Evolutionary conservation across 2,329 filamentous ascomycete species (phyloP).

Genomic region (Domatiomyces globalis): DNA sequence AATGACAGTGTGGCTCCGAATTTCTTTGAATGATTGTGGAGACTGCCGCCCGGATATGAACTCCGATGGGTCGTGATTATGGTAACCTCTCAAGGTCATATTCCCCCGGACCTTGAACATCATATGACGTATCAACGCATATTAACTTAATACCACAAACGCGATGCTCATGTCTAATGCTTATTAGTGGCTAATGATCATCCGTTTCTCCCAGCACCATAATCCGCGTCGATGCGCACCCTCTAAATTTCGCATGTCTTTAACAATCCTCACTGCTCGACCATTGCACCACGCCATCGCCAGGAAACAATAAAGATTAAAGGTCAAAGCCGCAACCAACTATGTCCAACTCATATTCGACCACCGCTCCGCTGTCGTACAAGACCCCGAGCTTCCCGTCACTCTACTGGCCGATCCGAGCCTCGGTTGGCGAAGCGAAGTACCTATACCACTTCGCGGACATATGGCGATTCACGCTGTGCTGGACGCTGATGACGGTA

Average conservation of each 20-base stretch:
- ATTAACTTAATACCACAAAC: neutral
- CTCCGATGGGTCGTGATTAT: no score
- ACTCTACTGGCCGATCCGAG: conserved; percentile 58
- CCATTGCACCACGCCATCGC: no score
- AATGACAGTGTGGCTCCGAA: no score
- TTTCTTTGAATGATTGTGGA: no score
- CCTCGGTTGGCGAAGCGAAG: conserved; percentile 40
- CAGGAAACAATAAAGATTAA: no score
- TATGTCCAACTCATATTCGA: conserved; percentile 11
- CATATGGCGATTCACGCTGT: conserved; percentile 74
- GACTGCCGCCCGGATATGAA: no score
- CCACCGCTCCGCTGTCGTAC: conserved; percentile 34
- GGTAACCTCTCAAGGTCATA: no score
- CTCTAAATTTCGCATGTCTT: no score
- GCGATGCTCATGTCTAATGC: neutral
- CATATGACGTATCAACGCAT: neutral
- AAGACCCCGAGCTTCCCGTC: conserved; percentile 60
- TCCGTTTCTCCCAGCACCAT: no score
- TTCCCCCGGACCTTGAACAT: no score
- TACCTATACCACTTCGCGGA: conserved; percentile 63
- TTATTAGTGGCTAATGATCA: neutral
- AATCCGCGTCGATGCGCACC: no score
- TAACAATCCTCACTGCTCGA: no score
- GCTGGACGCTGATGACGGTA: conserved; percentile 75
- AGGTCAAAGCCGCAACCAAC: neutral